Percentiles rank a stretch among this genome's conserved stretches.
Conservation (phyloP, 106 monocot genomes). For the Platanthera zijinensis region DNA sequence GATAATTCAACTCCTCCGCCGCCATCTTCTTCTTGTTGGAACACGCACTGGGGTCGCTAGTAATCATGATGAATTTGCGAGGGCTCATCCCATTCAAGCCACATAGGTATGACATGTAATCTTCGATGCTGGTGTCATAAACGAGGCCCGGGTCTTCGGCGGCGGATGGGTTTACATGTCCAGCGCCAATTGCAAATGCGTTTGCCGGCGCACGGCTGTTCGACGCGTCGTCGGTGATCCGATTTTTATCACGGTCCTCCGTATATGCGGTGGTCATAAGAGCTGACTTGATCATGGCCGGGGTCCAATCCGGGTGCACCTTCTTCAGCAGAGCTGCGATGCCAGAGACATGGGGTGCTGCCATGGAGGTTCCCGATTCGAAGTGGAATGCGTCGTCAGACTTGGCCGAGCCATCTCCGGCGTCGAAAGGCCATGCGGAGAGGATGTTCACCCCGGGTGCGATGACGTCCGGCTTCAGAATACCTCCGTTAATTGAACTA, state of each 20-base stretch:
- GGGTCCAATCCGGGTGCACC: conserved; percentile 18
- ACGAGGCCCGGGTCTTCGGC: conserved; percentile 12
- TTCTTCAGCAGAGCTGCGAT: conserved; percentile 11
- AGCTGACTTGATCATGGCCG: conserved; percentile 21
- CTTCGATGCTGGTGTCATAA: neutral
- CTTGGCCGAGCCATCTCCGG: neutral
- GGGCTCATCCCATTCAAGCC: neutral
- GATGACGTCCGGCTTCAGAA: conserved; percentile 15
- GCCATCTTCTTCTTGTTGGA: neutral
- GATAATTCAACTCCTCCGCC: conserved; percentile 32
- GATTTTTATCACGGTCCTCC: neutral
- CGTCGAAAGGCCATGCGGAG: conserved; percentile 11
- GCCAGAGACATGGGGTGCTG: conserved; percentile 12
- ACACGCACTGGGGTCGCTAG: neutral
- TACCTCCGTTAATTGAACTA: neutral
- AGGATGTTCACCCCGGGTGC: conserved; percentile 12
- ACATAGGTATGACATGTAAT: conserved; percentile 16
- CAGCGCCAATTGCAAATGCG: conserved; percentile 6
- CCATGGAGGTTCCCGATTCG: conserved; percentile 11
- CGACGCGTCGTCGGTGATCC: neutral
- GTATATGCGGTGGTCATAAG: conserved; percentile 17
- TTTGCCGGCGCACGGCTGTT: neutral
- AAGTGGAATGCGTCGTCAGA: neutral
- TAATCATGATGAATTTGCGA: neutral
- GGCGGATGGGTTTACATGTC: conserved; percentile 5